Evolutionary conservation across 78 protist species (phyloP).

Genomic region (Isochrysis galbana): DNA sequence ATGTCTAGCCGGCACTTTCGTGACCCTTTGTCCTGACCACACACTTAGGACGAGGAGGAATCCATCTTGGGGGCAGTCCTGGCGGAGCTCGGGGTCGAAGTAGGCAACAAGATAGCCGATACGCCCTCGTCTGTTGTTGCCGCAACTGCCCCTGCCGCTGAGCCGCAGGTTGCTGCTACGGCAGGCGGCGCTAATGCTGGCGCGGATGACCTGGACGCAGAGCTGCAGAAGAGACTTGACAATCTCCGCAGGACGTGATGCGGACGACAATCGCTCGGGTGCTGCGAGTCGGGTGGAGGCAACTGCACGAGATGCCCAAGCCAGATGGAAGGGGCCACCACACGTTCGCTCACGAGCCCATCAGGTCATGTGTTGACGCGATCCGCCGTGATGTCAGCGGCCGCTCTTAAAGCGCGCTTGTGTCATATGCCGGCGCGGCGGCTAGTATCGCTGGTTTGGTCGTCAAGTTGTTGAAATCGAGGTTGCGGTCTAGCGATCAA

Average conservation of each 20-base stretch:
- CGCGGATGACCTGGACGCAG: slow-evolving; percentile 1
- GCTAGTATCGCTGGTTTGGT: no score
- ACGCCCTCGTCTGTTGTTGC: no score
- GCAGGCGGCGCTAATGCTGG: neutral
- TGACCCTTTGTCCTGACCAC: neutral
- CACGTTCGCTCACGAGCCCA: no score
- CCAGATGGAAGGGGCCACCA: no score
- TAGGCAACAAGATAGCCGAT: slow-evolving; percentile 39
- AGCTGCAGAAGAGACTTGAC: neutral
- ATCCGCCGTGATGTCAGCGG: no score
- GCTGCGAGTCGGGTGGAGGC: no score
- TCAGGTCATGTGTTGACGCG: no score
- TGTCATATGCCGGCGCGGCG: no score
- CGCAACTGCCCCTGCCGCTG: neutral
- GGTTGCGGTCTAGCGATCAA: no score
- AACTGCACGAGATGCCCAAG: no score
- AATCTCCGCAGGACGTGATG: neutral
- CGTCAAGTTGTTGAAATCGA: no score
- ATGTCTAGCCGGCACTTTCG: slow-evolving; percentile 5
- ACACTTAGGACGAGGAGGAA: slow-evolving; percentile 81
- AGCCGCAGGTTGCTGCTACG: neutral
- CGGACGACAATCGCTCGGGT: neutral
- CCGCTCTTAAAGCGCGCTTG: no score
- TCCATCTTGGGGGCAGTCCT: slow-evolving; percentile 60
- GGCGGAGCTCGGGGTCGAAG: slow-evolving; percentile 85